Percentiles rank a stretch among this genome's conserved stretches.
These are phyloP conservation scores for Cutaneotrichosporon cavernicola DNA, from an alignment of 1,284 basidiomycete species.

Conservation along the genomic window DNA sequence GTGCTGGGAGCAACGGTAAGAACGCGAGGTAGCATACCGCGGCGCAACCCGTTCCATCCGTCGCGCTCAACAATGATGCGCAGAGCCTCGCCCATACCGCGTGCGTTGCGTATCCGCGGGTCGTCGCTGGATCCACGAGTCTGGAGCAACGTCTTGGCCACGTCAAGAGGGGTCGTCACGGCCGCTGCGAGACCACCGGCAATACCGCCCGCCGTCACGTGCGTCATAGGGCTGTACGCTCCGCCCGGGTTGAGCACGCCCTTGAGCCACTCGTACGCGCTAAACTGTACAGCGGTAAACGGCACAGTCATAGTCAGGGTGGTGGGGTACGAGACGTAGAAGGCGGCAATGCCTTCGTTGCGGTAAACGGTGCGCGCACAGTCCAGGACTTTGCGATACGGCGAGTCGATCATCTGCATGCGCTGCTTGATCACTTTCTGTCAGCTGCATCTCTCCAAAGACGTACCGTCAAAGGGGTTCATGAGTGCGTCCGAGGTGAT, in stretches of 20 bases:
- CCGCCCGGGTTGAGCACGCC: slow-evolving; percentile 78
- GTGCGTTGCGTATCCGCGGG: slow-evolving; percentile 74
- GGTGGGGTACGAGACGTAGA: slow-evolving; percentile 98
- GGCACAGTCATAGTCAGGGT: slow-evolving; percentile 96
- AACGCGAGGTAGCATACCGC: slow-evolving; percentile 87
- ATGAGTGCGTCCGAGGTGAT: slow-evolving; percentile 95
- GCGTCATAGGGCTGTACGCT: slow-evolving; percentile 84
- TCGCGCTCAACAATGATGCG: slow-evolving; percentile 83
- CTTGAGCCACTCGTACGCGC: slow-evolving; percentile 94
- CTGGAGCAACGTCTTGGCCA: slow-evolving; percentile 85
- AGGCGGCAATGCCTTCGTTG: slow-evolving; percentile 82
- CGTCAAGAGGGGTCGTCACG: slow-evolving; percentile 94
- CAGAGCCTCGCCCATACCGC: slow-evolving; percentile 85
- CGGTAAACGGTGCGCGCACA: slow-evolving; percentile 79
- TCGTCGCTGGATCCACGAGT: slow-evolving; percentile 84
- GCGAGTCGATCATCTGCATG: slow-evolving; percentile 94
- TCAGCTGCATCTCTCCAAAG: neutral
- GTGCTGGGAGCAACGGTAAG: slow-evolving; percentile 97
- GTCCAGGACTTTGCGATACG: slow-evolving; percentile 76
- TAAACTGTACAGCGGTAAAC: slow-evolving; percentile 97
- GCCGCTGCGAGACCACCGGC: slow-evolving; percentile 94
- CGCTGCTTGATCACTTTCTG: slow-evolving; percentile 92
- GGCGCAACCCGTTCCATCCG: slow-evolving; percentile 77
- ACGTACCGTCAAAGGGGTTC: slow-evolving; percentile 97
- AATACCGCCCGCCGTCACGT: slow-evolving; percentile 85